Percentiles rank a stretch among this genome's conserved stretches.
Conservation (phyloP, 2,329 filamentous ascomycete genomes). For the Hypoxylon sp. region DNA sequence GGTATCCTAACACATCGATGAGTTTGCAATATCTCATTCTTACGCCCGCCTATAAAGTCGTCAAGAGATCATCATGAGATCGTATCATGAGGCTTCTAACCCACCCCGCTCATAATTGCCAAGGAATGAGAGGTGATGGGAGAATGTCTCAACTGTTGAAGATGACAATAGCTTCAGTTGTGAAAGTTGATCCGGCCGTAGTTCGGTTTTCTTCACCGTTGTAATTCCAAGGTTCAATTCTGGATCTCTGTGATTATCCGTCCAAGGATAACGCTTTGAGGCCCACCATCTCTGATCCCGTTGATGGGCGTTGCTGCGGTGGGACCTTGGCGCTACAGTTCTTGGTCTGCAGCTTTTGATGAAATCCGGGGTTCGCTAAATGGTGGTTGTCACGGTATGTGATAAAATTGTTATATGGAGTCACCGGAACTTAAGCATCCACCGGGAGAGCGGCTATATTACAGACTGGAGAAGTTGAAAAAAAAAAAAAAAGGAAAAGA, state of each 20-base stretch:
- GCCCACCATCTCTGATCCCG: slow-evolving; percentile 39
- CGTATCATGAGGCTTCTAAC: slow-evolving; percentile 31
- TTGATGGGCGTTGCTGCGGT: slow-evolving; percentile 41
- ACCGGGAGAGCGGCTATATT: slow-evolving; percentile 37
- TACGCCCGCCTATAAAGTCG: slow-evolving; percentile 34
- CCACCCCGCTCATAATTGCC: slow-evolving; percentile 29
- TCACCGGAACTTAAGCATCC: slow-evolving; percentile 36
- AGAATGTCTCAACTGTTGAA: slow-evolving; percentile 23
- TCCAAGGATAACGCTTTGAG: slow-evolving; percentile 37
- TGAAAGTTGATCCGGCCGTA: slow-evolving; percentile 20
- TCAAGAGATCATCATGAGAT: slow-evolving; percentile 31
- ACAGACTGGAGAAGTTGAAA: slow-evolving; percentile 14
- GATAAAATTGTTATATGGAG: slow-evolving; percentile 30
- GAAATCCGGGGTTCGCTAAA: slow-evolving; percentile 46
- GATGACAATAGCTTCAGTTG: slow-evolving; percentile 34
- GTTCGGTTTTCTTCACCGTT: slow-evolving; percentile 22
- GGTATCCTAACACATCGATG: slow-evolving; percentile 20
- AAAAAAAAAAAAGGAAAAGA: neutral
- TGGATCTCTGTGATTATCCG: slow-evolving; percentile 43
- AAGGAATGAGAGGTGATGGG: slow-evolving; percentile 27
- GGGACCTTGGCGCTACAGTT: slow-evolving; percentile 43
- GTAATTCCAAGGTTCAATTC: slow-evolving; percentile 9
- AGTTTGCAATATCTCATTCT: slow-evolving; percentile 17
- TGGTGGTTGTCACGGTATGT: slow-evolving; percentile 41
- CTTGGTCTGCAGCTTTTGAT: slow-evolving; percentile 42